A percentile compares a stretch with the other conserved stretches of the same genome.
Conservation (phyloP, 306 rosid species). For the Acacia acuminata region DNA sequence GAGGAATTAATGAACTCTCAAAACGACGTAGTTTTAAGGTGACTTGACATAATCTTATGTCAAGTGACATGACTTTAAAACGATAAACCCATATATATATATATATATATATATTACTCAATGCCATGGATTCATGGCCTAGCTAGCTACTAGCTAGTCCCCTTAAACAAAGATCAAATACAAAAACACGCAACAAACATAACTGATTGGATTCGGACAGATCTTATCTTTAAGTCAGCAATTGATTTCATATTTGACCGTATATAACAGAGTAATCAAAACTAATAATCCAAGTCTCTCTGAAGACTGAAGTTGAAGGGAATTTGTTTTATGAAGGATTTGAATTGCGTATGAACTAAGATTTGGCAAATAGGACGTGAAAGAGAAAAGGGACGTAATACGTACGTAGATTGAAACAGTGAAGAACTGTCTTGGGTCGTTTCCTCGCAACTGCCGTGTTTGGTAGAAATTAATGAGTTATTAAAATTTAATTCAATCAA, state of each 20-base stretch:
- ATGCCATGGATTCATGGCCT: background rate
- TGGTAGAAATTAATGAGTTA: slow-evolving; percentile 1
- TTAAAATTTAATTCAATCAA: slow-evolving; percentile 18
- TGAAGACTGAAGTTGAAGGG: background rate
- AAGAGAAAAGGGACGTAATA: background rate
- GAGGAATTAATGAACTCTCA: too few species aligned
- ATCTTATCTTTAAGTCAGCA: background rate
- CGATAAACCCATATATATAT: too few species aligned
- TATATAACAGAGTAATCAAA: background rate
- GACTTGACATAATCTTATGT: too few species aligned
- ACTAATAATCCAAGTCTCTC: background rate
- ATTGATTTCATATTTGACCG: background rate
- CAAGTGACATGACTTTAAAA: too few species aligned
- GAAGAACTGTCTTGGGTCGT: slow-evolving; percentile 15
- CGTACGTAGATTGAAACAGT: background rate
- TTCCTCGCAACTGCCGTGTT: slow-evolving; percentile 33
- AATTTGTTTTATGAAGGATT: background rate
- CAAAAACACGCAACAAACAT: background rate
- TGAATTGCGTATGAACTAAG: slow-evolving; percentile 20
- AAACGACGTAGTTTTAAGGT: too few species aligned
- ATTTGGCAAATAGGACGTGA: slow-evolving; percentile 6
- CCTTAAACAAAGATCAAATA: background rate
- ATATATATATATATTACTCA: background rate
- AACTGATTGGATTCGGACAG: background rate
- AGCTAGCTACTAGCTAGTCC: background rate